Conservation (phyloP, 177 flowering plant genomes). For the Vitis hybrid region DNA sequence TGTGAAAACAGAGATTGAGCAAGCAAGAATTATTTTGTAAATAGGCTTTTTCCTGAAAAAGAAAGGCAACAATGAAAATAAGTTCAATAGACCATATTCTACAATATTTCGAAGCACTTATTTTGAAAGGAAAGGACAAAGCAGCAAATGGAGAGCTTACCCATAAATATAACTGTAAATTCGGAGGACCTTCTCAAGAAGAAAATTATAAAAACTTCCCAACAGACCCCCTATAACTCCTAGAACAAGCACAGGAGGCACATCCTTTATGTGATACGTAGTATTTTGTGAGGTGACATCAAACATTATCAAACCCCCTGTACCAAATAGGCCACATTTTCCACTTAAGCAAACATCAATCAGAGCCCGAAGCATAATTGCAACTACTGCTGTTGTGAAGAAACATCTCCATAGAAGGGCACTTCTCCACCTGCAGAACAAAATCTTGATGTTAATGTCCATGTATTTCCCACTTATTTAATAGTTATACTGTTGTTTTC, state of each 20-base stretch:
- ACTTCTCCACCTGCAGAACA: conserved; percentile 85
- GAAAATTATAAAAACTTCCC: conserved; percentile 75
- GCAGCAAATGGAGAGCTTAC: conserved; percentile 43
- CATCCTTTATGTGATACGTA: conserved; percentile 70
- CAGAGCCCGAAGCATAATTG: conserved; percentile 69
- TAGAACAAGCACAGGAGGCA: conserved; percentile 80
- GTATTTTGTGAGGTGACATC: conserved; percentile 62
- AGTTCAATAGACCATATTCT: conserved; percentile 4
- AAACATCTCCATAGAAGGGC: conserved; percentile 93
- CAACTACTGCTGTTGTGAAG: conserved; percentile 83
- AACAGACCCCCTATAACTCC: conserved; percentile 81
- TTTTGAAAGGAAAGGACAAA: not conserved
- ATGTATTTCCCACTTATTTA: too few species aligned
- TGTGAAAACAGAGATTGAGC: conserved; percentile 70
- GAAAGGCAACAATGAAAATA: conserved; percentile 10
- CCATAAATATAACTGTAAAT: conserved; percentile 61
- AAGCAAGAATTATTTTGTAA: conserved; percentile 66
- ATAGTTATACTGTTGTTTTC: too few species aligned
- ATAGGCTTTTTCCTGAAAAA: conserved; percentile 63
- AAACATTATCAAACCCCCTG: conserved; percentile 91
- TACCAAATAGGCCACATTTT: conserved; percentile 91
- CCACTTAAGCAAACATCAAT: conserved; percentile 75
- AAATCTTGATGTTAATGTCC: conserved; percentile 6
- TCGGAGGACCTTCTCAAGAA: conserved; percentile 65
- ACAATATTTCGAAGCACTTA: not conserved